Conservation (phyloP, 768 basidiomycete species). For the Rickenella mellea region DNA sequence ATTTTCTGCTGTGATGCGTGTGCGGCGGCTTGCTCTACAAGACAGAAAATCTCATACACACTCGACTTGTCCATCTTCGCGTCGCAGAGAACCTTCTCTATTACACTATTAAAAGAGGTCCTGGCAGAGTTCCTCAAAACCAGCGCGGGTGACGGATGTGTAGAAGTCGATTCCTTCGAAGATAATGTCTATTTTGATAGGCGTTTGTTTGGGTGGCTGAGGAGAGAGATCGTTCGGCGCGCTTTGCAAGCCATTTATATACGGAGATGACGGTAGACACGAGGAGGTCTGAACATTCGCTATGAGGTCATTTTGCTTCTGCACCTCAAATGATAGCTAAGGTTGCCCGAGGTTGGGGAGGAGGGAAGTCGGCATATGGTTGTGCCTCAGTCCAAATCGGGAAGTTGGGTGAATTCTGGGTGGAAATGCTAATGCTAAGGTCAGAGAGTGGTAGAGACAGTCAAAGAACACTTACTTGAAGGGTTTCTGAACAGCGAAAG, state of each 20-base stretch:
- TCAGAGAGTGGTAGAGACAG: no score
- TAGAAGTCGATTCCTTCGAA: conserved; percentile 98
- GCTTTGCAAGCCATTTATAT: conserved; percentile 98
- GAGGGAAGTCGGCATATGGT: no score
- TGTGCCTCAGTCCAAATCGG: no score
- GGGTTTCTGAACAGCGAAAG: no score
- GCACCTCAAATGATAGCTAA: no score
- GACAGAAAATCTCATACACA: conserved; percentile 84
- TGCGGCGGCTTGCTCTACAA: conserved; percentile 72
- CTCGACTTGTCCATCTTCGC: conserved; percentile 95
- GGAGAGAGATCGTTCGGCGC: conserved; percentile 96
- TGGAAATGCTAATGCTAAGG: no score
- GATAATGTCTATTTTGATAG: conserved; percentile 96
- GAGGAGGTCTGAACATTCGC: conserved; percentile 64
- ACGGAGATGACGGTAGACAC: conserved; percentile 93
- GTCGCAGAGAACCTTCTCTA: conserved; percentile 96
- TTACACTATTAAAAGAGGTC: conserved; percentile 92
- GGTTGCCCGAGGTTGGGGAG: no score
- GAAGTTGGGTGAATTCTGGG: no score
- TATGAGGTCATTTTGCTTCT: no score
- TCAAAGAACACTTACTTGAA: no score
- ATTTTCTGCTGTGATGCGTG: conserved; percentile 84
- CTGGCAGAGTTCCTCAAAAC: conserved; percentile 93
- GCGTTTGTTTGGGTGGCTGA: conserved; percentile 93
- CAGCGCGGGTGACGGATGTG: conserved; percentile 94